phyloP scores from a whole-genome alignment of 2,329 filamentous ascomycete species.

The Colletotrichum sp. region DNA sequence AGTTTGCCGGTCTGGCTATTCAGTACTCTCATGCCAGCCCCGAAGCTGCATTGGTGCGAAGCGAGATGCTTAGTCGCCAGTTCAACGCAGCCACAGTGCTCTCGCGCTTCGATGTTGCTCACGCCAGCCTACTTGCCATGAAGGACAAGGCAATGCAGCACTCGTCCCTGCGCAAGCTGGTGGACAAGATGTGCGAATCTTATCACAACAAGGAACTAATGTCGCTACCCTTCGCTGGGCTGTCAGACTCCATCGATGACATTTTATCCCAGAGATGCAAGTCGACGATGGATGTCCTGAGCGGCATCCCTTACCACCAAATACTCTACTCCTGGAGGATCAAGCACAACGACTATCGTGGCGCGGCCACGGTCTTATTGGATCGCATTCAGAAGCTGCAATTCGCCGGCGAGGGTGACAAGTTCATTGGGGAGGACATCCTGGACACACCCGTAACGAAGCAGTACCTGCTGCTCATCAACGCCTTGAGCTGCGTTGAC shows the following conservation, averaged over 20 bases:
- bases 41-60: conserved; percentile 51
- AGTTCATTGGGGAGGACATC: conserved; percentile 57
- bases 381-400: conserved; percentile 69
- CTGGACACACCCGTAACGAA: conserved; percentile 71
- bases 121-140: conserved; percentile 77
- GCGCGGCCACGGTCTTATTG: conserved; percentile 68
- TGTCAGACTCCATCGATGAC: conserved; percentile 80
- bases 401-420: conserved; percentile 63
- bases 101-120: conserved; percentile 82
- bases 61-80: conserved; percentile 80
- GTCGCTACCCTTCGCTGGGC: conserved; percentile 76
- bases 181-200: conserved; percentile 72
- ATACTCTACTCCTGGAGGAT: conserved; percentile 93
- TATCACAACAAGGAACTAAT: conserved; percentile 72
- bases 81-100: conserved; percentile 84
- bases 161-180: conserved; percentile 72
- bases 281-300: conserved; percentile 67
- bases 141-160: conserved; percentile 74
- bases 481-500: conserved; percentile 86
- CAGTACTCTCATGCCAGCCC: conserved; percentile 57
- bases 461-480: conserved; percentile 90
- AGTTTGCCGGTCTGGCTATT: conserved; percentile 80
- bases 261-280: conserved; percentile 76
- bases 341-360: conserved; percentile 83
- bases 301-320: conserved; percentile 78